Base-by-base conservation (phyloP, 2,329 filamentous ascomycete species). In the Cytospora piceicola region DNA sequence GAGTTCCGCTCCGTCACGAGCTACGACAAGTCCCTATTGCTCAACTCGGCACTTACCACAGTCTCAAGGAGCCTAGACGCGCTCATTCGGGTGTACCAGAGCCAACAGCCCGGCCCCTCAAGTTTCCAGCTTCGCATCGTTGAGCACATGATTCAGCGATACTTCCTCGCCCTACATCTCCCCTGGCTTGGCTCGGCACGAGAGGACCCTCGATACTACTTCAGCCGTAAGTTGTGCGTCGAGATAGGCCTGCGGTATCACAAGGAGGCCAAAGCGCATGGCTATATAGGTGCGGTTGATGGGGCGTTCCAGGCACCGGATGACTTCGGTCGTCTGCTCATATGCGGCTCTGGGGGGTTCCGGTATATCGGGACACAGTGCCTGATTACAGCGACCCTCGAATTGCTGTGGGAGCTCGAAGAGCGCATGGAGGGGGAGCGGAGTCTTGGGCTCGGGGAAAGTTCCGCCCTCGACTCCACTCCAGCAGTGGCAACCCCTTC, bases 121-220 rank as follows among this genome's bases (percentile, higher is more conserved):
- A 81, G 0, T 4, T 83, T 83, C 63, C 81, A 83, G 65, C 71
- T 80, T 12, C 76, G 77, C 0, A 65, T 82, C 17, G 75, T 77
- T 0, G 80, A 83, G 65, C 75, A 81, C 60, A 72, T 80, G 61
- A 73, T 80, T 2, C 81, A 82, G 62, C 80, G 80, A 24, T 82
- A 79, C 68, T 82, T 83, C 70, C 76, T 88, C 15, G 79, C 81
- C 0, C 79, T 89, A 0, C 86, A 89, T 67, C 81, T 84, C 30
- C 80, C 81, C 0, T 80, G 82, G 74, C 76, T 84, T 27, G 72
- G 74, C 9, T 75, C 77, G n/a, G 80, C 83, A 0, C 76, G 79
- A 20, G 74, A 78, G 2, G 78, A 85, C 46, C 81, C 82, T 0
- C 77, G 77, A 0, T 85, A 81, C 68, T 84, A 83, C 72, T 86